A percentile compares a stretch with the other conserved stretches of the same genome.
Conservation (phyloP, 352 stramenopile genomes). For the Blastocystis hominis region DNA sequence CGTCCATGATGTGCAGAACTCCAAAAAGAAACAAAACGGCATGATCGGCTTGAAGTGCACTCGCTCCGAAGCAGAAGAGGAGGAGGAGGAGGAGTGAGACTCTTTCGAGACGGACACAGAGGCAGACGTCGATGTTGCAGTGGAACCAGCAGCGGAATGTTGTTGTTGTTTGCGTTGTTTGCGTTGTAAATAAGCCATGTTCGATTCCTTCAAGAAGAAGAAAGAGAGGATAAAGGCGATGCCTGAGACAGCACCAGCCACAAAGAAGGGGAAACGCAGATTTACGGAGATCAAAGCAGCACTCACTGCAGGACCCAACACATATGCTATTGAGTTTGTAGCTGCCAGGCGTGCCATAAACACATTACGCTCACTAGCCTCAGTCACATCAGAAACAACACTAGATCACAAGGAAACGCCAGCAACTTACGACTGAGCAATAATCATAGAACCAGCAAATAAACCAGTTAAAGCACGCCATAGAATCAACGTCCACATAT, state of each 20-base stretch:
- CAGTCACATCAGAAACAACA: neutral
- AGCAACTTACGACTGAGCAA: neutral
- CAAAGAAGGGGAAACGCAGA: neutral
- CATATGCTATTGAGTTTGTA: neutral
- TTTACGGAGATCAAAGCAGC: neutral
- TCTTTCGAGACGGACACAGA: neutral
- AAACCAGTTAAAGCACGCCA: conserved; percentile 35
- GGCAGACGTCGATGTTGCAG: neutral
- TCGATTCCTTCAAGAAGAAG: conserved; percentile 18
- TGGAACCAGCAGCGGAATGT: neutral
- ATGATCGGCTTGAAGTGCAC: neutral
- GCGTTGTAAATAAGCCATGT: neutral
- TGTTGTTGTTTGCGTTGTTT: neutral
- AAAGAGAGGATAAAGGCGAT: neutral
- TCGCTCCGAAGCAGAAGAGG: neutral
- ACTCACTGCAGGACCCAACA: neutral
- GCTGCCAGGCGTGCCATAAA: neutral
- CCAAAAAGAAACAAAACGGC: neutral
- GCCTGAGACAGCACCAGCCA: neutral
- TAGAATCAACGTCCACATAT: conserved; percentile 24
- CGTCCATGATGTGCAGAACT: neutral
- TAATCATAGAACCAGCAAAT: conserved; percentile 24
- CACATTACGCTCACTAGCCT: neutral
- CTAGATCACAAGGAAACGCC: neutral
- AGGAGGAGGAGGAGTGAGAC: neutral